Conservation (phyloP, 768 basidiomycete genomes). For the Lentinus brumalis region DNA sequence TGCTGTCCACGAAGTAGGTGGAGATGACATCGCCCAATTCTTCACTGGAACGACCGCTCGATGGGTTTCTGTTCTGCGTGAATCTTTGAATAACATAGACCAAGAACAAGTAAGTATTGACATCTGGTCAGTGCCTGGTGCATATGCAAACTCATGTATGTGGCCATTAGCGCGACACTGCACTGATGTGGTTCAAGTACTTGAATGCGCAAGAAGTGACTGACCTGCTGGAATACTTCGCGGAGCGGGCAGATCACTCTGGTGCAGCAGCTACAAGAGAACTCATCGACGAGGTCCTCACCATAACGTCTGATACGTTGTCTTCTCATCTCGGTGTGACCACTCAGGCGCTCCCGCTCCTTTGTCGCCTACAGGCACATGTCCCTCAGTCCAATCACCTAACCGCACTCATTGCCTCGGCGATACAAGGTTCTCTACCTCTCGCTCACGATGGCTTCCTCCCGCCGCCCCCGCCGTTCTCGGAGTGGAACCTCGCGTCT, state of each 20-base stretch:
- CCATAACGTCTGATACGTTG: neutral
- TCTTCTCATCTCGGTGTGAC: slow-evolving; percentile 17
- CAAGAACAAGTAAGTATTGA: slow-evolving; percentile 9
- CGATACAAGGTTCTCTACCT: slow-evolving; percentile 40
- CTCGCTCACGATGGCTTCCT: slow-evolving; percentile 30
- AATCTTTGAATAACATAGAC: slow-evolving; percentile 1
- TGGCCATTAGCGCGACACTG: slow-evolving; percentile 9
- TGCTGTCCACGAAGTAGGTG: neutral
- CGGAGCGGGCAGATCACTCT: slow-evolving; percentile 12
- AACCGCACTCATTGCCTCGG: slow-evolving; percentile 50
- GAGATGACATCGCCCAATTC: neutral
- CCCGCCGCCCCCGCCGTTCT: slow-evolving; percentile 3
- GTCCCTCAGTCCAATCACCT: slow-evolving; percentile 41
- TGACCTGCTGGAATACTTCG: slow-evolving; percentile 45
- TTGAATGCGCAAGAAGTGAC: slow-evolving; percentile 46
- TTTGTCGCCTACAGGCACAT: slow-evolving; percentile 25
- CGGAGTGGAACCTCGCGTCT: neutral
- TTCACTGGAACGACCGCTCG: neutral
- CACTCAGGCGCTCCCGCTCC: slow-evolving; percentile 28
- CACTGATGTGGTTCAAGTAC: slow-evolving; percentile 57
- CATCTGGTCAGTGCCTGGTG: neutral
- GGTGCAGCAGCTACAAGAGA: slow-evolving; percentile 12
- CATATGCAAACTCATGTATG: neutral
- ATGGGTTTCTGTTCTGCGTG: slow-evolving; percentile 6
- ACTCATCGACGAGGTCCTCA: slow-evolving; percentile 41